Evolutionary conservation across 2,329 filamentous ascomycete species (phyloP).

Genomic region (Neonectria neomacrospora): DNA sequence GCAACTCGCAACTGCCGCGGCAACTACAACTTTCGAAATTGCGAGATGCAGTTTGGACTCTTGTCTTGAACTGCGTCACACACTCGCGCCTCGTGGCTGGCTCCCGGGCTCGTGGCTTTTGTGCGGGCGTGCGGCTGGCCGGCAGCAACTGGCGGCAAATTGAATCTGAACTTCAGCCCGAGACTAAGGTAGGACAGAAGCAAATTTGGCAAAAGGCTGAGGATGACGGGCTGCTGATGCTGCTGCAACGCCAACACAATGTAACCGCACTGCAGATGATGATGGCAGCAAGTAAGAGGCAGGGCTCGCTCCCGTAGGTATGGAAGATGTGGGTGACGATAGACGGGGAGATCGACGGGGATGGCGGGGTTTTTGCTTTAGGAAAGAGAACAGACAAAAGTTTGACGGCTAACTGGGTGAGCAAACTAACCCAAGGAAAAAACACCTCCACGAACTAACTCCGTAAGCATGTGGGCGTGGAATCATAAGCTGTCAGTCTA

Average conservation of each 20-base stretch:
- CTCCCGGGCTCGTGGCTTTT: not conserved
- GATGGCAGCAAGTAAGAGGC: not conserved
- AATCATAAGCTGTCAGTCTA: constrained; percentile 24
- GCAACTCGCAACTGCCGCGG: constrained; percentile 1
- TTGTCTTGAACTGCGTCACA: not conserved
- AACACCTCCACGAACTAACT: not conserved
- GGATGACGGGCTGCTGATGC: constrained; percentile 11
- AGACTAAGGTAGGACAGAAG: constrained; percentile 9
- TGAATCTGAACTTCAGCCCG: not conserved
- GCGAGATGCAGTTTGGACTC: not conserved
- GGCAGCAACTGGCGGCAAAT: constrained; percentile 17
- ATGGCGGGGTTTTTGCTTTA: constrained; percentile 27
- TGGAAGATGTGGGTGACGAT: not conserved
- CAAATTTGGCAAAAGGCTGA: not conserved
- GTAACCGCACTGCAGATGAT: not conserved
- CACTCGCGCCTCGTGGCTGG: not conserved
- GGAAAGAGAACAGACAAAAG: constrained; percentile 15
- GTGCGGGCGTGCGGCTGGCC: constrained; percentile 8
- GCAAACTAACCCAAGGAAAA: not conserved
- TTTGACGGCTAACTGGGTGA: constrained; percentile 16
- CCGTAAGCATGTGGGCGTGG: constrained; percentile 3
- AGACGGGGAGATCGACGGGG: constrained; percentile 10
- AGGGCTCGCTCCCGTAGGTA: not conserved
- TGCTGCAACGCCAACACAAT: constrained; percentile 25
- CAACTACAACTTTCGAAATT: not conserved